phyloP scores from a whole-genome alignment of 2,329 filamentous ascomycete species.

The Colletotrichum tabaci region DNA sequence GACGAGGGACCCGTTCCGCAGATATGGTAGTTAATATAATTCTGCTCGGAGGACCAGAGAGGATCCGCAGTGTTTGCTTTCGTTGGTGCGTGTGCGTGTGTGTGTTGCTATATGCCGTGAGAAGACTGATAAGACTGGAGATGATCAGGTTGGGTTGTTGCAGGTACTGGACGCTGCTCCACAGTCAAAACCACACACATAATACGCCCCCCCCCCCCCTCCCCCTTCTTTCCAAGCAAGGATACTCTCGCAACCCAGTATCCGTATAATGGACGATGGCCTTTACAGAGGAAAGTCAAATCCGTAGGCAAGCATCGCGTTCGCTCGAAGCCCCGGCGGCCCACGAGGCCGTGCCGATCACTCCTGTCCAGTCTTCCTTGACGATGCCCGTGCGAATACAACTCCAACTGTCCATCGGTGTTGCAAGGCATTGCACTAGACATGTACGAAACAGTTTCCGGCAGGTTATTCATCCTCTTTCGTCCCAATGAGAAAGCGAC shows the following conservation, averaged over 20 bases:
- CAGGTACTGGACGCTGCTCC: constrained; percentile 8
- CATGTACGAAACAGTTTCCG: neutral
- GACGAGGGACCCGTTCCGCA: neutral
- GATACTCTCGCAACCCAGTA: neutral
- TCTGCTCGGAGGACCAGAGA: neutral
- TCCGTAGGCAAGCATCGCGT: constrained; percentile 17
- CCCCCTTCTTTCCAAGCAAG: constrained; percentile 16
- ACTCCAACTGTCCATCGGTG: constrained; percentile 8
- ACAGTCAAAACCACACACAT: constrained; percentile 23
- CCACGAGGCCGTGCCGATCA: constrained; percentile 16
- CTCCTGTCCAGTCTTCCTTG: neutral
- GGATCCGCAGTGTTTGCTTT: neutral
- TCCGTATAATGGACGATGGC: neutral
- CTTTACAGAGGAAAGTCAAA: neutral
- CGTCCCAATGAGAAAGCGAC: neutral
- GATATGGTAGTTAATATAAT: neutral
- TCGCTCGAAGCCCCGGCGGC: neutral
- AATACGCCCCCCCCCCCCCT: too few relatives aligned
- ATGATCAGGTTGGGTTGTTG: neutral
- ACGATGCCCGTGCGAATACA: constrained; percentile 36
- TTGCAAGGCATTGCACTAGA: neutral
- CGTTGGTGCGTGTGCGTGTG: neutral
- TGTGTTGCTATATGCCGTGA: constrained; percentile 4
- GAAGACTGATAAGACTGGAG: constrained; percentile 6
- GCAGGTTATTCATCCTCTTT: neutral